Evolutionary conservation across 371 early-diverging fungal genomes (phyloP), one percentile per base, ranked within the genome.

Genomic region (Syncephalis plumigaleata): DNA sequence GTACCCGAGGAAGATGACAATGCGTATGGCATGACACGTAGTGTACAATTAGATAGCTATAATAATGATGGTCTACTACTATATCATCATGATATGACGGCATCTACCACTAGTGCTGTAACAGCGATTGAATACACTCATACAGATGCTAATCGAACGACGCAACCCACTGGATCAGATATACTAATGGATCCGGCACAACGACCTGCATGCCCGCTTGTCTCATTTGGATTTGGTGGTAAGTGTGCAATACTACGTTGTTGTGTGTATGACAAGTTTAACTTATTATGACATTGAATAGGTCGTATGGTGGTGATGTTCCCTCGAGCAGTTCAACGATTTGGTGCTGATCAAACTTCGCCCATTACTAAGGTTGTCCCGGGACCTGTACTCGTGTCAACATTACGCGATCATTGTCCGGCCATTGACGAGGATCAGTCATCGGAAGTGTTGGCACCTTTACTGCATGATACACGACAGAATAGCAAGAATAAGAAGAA

Each of bases 191-290:
- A 31, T 31, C 31, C 31, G 11, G 11, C 31, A 31, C 31, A 31
- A 39, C 42, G 53, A 27, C 24, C 24, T 46, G 46, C 56, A 3
- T 75, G 77, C 47, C 84, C 87, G 3, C 47, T 93, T 17, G 71
- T 82, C 3, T 58, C 73, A 0, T 88, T 88, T 61, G 89, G 91
- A 15, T 84, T 90, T 66, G 88, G 89, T 44, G 94, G 94, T 26
- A 75, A 76, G 53, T 31, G 11, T 4, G 4, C 4, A 11, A 31
- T 31, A 31, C 7, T 7, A 31, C 31, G 11, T n/a, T n/a, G n/a
- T n/a, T n/a, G n/a, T n/a, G n/a, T n/a, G 31, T 11, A 11, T 11
- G 31, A 31, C 31, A 31, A 31, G 4, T 7, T 31, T 31, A 7
- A 31, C 11, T 31, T 7, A 31, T 31, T 31, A 31, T 7, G 4